A percentile compares a stretch with the other conserved stretches of the same genome.
phyloP scores from a whole-genome alignment of 805 yeast species.

The Lipomyces orientalis region DNA sequence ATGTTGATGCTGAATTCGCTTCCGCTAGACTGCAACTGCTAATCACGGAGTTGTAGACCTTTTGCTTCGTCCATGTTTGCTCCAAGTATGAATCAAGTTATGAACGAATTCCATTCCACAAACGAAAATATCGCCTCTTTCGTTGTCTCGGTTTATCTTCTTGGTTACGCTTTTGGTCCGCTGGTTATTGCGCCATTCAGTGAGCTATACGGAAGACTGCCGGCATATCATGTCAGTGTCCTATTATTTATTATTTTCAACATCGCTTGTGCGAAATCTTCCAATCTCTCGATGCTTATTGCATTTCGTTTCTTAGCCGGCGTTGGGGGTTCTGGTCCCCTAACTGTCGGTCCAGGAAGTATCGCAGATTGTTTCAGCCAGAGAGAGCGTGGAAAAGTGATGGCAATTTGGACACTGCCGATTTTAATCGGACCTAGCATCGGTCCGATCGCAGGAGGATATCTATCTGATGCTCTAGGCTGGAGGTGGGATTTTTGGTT shows the following conservation, averaged over 20 bases:
- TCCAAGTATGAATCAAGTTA: constrained; percentile 39
- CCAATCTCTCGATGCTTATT: constrained; percentile 60
- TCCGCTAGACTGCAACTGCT: neutral
- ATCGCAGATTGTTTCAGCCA: constrained; percentile 61
- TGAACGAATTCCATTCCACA: constrained; percentile 43
- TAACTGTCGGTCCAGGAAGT: constrained; percentile 72
- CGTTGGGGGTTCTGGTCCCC: constrained; percentile 68
- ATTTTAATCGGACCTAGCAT: constrained; percentile 72
- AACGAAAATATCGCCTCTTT: constrained; percentile 50
- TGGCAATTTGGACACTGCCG: constrained; percentile 63
- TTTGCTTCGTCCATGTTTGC: constrained; percentile 38
- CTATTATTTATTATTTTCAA: constrained; percentile 49
- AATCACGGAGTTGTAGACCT: constrained; percentile 48
- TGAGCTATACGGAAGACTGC: constrained; percentile 70
- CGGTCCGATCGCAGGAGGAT: constrained; percentile 66
- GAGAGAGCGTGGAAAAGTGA: constrained; percentile 58
- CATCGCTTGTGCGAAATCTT: constrained; percentile 40
- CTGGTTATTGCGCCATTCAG: constrained; percentile 62
- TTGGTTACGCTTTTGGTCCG: constrained; percentile 61
- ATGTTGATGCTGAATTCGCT: neutral
- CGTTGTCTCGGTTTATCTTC: constrained; percentile 56
- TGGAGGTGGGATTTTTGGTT: constrained; percentile 81
- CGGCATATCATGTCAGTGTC: constrained; percentile 59
- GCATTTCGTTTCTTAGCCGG: constrained; percentile 79
- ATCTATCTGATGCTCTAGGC: constrained; percentile 61